A percentile compares a stretch with the other conserved stretches of the same genome.
Conservation (phyloP, 1,139 yeast species). For the Debaryomyces singareniensis region DNA sequence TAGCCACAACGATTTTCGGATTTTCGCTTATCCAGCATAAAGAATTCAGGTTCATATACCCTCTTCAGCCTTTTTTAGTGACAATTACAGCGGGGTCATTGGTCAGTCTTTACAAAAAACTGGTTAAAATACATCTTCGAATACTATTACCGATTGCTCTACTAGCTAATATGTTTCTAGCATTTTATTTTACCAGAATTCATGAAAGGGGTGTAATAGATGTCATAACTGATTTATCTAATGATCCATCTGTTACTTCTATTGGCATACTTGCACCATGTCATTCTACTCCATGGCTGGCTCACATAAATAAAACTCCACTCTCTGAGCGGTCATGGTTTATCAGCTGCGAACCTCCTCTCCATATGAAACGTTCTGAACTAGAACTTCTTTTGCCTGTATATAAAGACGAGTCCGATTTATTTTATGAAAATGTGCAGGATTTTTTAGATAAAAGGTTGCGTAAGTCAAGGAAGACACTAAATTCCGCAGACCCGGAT, state of each 20-base stretch:
- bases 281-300: conserved; percentile 96
- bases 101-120: conserved; percentile 2
- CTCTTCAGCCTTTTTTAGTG: conserved; percentile 70
- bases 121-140: conserved; percentile 2
- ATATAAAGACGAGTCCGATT: conserved; percentile 85
- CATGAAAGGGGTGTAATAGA: conserved; percentile 86
- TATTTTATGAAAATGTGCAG: conserved; percentile 62
- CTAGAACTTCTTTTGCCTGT: conserved; percentile 18
- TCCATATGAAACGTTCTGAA: conserved; percentile 26
- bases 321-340: conserved; percentile 51
- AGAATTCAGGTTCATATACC: conserved; percentile 87
- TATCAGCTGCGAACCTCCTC: conserved; percentile 89
- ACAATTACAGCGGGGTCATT: conserved; percentile 11
- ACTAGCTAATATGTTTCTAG: conserved; percentile 36
- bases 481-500: not conserved
- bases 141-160: not conserved
- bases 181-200: conserved; percentile 48
- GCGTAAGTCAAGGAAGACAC: conserved; percentile 6
- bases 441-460: conserved; percentile 33
- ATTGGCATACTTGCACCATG: conserved; percentile 90
- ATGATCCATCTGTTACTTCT: conserved; percentile 34
- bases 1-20: conserved; percentile 36
- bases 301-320: conserved; percentile 61
- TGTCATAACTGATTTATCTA: conserved; percentile 49
- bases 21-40: conserved; percentile 76